Evolutionary conservation across 306 rosid genomes (phyloP).

Genomic region (Bauhinia variegata): DNA sequence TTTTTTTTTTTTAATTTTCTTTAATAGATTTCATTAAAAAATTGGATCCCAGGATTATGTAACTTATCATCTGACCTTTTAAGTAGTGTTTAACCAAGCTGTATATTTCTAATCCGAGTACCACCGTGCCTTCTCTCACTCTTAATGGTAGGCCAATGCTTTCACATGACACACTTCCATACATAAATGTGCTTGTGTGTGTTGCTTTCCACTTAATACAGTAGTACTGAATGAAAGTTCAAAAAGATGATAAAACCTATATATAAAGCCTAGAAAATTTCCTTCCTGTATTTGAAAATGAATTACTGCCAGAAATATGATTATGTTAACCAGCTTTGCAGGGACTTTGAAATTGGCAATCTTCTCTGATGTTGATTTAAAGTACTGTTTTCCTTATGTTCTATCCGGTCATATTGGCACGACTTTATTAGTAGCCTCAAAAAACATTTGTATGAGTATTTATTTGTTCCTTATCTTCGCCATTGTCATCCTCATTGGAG

Average conservation of each 20-base stretch:
- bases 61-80: too few species aligned
- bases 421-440: neutral
- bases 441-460: neutral
- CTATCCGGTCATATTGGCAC: neutral
- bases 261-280: neutral
- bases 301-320: neutral
- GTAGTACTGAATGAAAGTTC: too few species aligned
- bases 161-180: too few species aligned
- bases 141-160: too few species aligned
- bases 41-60: too few species aligned
- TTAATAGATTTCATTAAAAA: neutral
- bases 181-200: too few species aligned
- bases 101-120: too few species aligned
- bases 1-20: constrained; percentile 19
- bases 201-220: too few species aligned
- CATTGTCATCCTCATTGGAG: neutral
- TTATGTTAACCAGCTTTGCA: neutral
- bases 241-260: too few species aligned
- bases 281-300: neutral
- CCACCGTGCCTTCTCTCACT: too few species aligned
- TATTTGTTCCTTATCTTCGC: neutral
- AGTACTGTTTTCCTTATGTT: neutral
- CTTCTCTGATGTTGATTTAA: neutral
- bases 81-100: too few species aligned
- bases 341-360: neutral